phyloP scores from a whole-genome alignment of 176 grass and related monocot species.

The Zea luxurians region DNA sequence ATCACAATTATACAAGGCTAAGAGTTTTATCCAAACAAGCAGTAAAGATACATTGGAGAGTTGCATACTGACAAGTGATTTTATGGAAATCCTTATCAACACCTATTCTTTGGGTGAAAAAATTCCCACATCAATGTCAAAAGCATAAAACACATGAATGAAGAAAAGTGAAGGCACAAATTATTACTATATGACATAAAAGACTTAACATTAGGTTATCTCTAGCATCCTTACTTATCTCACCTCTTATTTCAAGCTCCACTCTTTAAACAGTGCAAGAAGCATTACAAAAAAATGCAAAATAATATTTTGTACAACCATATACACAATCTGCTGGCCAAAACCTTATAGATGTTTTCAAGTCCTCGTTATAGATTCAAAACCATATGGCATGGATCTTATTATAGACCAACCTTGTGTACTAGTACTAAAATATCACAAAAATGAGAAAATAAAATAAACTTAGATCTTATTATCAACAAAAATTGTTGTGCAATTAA shows the following conservation, averaged over 20 bases:
- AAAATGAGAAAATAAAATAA: constrained; percentile 15
- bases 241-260: no score
- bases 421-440: not conserved
- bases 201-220: not conserved
- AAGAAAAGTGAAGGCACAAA: constrained; percentile 6
- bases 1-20: not conserved
- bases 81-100: not conserved
- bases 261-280: no score
- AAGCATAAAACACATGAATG: not conserved
- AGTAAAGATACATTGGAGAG: not conserved
- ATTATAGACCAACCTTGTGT: not conserved
- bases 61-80: not conserved
- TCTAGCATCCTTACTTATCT: no score
- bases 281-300: no score
- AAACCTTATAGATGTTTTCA: no score
- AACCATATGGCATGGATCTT: not conserved
- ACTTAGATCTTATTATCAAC: not conserved
- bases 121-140: constrained; percentile 10
- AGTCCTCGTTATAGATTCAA: not conserved
- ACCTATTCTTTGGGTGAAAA: not conserved
- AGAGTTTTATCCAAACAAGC: not conserved
- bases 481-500: no score
- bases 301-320: no score
- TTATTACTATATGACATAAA: not conserved
- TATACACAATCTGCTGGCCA: no score